phyloP scores from a whole-genome alignment of 1,284 basidiomycete genomes.

The Cutaneotrichosporon dermatis region DNA sequence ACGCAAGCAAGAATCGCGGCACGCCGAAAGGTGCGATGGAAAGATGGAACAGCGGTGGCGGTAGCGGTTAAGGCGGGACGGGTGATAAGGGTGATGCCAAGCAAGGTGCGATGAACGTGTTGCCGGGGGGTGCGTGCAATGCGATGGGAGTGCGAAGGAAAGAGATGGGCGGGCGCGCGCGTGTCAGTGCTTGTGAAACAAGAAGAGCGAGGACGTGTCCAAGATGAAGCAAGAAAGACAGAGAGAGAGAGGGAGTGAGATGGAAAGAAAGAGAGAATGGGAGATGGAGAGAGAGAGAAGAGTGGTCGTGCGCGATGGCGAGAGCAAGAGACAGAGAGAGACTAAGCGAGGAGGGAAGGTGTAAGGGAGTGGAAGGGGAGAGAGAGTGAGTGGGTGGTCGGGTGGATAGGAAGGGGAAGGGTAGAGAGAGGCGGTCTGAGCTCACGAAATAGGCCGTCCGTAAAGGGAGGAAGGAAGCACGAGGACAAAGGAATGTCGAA shows the following conservation, averaged over 20 bases:
- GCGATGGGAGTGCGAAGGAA: background rate
- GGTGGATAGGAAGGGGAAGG: background rate
- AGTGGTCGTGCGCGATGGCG: background rate
- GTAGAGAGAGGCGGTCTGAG: background rate
- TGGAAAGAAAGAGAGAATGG: background rate
- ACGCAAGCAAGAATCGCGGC: background rate
- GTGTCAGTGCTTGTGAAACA: slow-evolving; percentile 1
- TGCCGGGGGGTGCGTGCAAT: background rate
- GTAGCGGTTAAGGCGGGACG: too few relatives aligned
- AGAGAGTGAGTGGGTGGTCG: too few relatives aligned
- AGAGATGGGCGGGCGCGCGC: background rate
- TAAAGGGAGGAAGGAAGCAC: too few relatives aligned
- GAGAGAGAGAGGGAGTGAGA: background rate
- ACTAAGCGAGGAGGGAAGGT: background rate
- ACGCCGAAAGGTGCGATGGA: too few relatives aligned
- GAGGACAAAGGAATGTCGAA: background rate
- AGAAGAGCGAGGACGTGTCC: background rate
- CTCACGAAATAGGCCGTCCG: too few relatives aligned
- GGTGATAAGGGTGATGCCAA: too few relatives aligned
- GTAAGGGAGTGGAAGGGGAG: too few relatives aligned
- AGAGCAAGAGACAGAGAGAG: background rate
- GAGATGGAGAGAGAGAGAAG: background rate
- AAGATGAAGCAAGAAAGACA: background rate
- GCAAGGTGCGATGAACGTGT: background rate
- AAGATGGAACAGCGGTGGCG: background rate